Conservation (phyloP, 2,329 filamentous ascomycete species). For the Botrytis paeoniae region DNA sequence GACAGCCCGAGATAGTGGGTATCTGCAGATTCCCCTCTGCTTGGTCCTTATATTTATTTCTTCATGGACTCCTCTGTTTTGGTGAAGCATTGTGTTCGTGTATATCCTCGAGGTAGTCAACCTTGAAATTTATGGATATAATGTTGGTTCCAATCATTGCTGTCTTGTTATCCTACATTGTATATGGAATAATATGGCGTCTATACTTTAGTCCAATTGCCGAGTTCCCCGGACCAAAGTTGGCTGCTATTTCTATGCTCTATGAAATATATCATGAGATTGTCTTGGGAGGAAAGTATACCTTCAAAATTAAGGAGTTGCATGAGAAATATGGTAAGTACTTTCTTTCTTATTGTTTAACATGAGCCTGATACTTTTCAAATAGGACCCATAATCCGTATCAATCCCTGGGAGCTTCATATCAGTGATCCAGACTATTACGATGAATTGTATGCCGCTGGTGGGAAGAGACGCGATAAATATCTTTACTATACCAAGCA, state of each 20-base stretch:
- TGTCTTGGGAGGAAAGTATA: slow-evolving; percentile 43
- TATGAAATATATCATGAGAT: slow-evolving; percentile 44
- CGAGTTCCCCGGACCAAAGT: slow-evolving; percentile 37
- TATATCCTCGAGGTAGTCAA: background rate
- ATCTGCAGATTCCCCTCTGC: background rate
- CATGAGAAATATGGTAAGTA: slow-evolving; percentile 41
- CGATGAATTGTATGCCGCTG: slow-evolving; percentile 41
- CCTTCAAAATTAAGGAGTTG: slow-evolving; percentile 43
- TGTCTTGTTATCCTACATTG: background rate
- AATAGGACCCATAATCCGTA: slow-evolving; percentile 37
- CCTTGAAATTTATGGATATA: background rate
- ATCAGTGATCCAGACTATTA: slow-evolving; percentile 40
- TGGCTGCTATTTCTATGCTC: slow-evolving; percentile 35
- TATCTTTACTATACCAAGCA: slow-evolving; percentile 20
- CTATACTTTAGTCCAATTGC: slow-evolving; percentile 39
- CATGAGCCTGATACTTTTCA: background rate
- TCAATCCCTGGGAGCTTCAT: slow-evolving; percentile 43
- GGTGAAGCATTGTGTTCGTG: background rate
- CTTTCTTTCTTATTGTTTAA: background rate
- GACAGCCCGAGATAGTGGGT: background rate
- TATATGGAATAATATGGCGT: slow-evolving; percentile 26
- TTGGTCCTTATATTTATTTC: background rate
- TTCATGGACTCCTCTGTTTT: background rate
- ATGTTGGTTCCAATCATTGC: background rate
- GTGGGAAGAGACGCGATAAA: slow-evolving; percentile 22